Conservation (phyloP, 106 monocot species). For the Acorus calamus region DNA sequence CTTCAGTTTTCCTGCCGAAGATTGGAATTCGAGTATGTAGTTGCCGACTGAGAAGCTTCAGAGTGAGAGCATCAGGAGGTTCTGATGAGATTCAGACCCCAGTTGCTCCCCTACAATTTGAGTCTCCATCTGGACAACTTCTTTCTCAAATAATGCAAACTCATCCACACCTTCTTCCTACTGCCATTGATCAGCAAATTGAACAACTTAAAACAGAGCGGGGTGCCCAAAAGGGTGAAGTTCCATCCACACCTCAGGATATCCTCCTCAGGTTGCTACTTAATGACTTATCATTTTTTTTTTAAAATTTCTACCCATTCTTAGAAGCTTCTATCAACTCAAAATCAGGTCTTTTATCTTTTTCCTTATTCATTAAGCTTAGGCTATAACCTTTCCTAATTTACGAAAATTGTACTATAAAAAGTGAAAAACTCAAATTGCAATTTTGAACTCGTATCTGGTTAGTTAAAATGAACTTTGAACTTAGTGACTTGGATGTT, state of each 20-base stretch:
- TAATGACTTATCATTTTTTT: background rate
- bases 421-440: too few species aligned
- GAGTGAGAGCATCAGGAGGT: conserved; percentile 21
- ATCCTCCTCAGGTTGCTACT: conserved; percentile 27
- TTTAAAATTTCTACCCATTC: background rate
- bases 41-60: conserved; percentile 19
- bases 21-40: conserved; percentile 3
- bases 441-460: too few species aligned
- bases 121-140: conserved; percentile 65
- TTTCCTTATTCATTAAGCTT: too few species aligned
- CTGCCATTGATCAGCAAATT: conserved; percentile 65
- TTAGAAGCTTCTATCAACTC: background rate
- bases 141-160: conserved; percentile 58
- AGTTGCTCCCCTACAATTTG: conserved; percentile 42
- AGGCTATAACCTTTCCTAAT: too few species aligned
- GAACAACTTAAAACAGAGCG: conserved; percentile 47
- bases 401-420: too few species aligned
- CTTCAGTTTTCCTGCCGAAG: conserved; percentile 9
- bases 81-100: conserved; percentile 24
- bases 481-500: too few species aligned
- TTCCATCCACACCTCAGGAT: conserved; percentile 24
- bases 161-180: conserved; percentile 61
- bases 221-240: conserved; percentile 26
- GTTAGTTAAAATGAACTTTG: too few species aligned
- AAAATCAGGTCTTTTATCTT: too few species aligned